phyloP scores from a whole-genome alignment of 2,329 filamentous ascomycete genomes.

The Colletotrichum brevisporum region DNA sequence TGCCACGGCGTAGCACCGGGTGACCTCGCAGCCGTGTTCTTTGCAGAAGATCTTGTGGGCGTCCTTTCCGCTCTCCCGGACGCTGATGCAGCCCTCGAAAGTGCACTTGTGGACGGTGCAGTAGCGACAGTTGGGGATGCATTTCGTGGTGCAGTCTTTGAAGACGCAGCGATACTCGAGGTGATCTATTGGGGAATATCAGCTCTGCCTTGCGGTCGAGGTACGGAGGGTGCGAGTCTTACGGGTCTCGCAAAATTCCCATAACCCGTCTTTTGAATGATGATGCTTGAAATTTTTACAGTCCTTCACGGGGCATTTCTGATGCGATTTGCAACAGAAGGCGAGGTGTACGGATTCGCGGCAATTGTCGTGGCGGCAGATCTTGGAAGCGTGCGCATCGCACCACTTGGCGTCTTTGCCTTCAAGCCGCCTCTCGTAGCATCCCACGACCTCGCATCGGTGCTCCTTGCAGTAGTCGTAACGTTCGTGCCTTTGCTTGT shows the following conservation, averaged over 20 bases:
- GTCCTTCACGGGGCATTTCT: constrained; percentile 31
- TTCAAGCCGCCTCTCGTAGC: constrained; percentile 19
- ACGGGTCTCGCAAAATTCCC: constrained; percentile 34
- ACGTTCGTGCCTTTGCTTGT: constrained; percentile 22
- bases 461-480: constrained; percentile 33
- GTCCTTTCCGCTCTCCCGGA: constrained; percentile 31
- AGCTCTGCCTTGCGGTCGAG: background rate
- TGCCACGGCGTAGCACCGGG: constrained; percentile 31
- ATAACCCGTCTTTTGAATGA: constrained; percentile 7
- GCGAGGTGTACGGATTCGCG: constrained; percentile 18
- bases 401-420: constrained; percentile 20
- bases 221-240: background rate
- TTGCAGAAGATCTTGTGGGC: constrained; percentile 27
- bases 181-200: constrained; percentile 9
- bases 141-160: constrained; percentile 19
- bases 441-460: constrained; percentile 22
- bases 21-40: constrained; percentile 28
- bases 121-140: constrained; percentile 1
- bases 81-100: constrained; percentile 29
- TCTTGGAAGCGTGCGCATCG: constrained; percentile 19
- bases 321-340: constrained; percentile 23
- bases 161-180: constrained; percentile 14
- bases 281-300: constrained; percentile 18
- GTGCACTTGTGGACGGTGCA: constrained; percentile 32
- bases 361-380: constrained; percentile 30